These are phyloP conservation scores for Geranomyces variabilis DNA, from an alignment of 192 early-diverging fungal genomes.

Conservation along the genomic window DNA sequence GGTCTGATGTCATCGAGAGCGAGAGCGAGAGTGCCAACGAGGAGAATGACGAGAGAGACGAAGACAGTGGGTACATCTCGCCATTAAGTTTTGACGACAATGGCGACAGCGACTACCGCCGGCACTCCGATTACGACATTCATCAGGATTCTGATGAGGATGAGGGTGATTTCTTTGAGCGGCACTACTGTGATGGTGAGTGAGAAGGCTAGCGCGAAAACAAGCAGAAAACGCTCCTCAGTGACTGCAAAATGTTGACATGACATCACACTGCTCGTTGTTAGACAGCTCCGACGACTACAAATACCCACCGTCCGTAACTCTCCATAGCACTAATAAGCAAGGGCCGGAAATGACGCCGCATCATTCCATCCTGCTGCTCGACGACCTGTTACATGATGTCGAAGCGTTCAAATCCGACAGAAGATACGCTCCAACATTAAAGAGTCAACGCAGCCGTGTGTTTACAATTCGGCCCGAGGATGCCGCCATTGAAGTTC, in stretches of 20 bases:
- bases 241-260: too few species aligned
- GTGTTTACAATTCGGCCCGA: too few species aligned
- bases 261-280: too few species aligned
- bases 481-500: too few species aligned
- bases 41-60: neutral
- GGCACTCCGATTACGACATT: too few species aligned
- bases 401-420: neutral
- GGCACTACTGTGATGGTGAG: neutral
- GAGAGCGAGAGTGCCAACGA: neutral
- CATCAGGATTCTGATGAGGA: neutral
- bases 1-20: slow-evolving; percentile 2
- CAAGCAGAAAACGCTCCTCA: too few species aligned
- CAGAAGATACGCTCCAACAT: neutral
- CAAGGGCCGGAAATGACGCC: neutral
- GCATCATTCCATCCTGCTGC: neutral
- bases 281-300: neutral
- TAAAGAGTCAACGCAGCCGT: neutral
- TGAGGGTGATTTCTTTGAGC: neutral
- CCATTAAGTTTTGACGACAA: neutral
- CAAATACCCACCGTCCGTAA: neutral
- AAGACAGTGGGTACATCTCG: neutral
- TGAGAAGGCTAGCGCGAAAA: too few species aligned
- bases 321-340: neutral
- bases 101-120: neutral
- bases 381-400: neutral